Evolutionary conservation across 352 stramenopile species (phyloP), one percentile per base, ranked within the genome.

Genomic region (Pythium sukuiense): DNA sequence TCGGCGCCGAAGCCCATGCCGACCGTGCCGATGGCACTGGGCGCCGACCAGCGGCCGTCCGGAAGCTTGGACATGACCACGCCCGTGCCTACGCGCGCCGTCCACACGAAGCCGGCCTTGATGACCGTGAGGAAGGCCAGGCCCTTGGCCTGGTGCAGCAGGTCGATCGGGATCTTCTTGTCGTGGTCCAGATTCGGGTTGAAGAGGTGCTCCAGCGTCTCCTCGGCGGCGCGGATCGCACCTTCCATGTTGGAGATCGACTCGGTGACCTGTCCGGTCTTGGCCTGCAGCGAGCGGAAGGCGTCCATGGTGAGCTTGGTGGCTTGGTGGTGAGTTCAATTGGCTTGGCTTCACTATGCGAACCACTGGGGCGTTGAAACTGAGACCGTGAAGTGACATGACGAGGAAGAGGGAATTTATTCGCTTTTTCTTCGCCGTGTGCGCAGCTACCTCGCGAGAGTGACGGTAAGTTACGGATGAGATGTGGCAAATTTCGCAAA

Each of bases 31-130:
- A 99, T 98, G 7, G 96, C 95, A 26, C 88, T 98, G 16, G 97
- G 97, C 16, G 96, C 94, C 48, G 90, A 98, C 96, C 97, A 99
- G 50, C 89, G 92, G 13, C 96, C 95, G 73, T 98, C 93, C 3
- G 86, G 85, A 11, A 98, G 83, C 65, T 97, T 94, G 16, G 95
- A 86, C 69, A 99, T 86, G 16, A 99, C 90, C 53, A 99, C 85
- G 46, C 97, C 97, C 55, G 85, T 92, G 70, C 87, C 87, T 30
- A 95, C 72, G 65, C 90, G 91, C 61, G 80, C 89, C 9, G 87
- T 96, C 80, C 79, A 90, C 61, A 95, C 85, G 71, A 96, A 95
- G 41, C 85, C 89, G 26, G 76, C 91, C 78, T 98, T 97, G 66
- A 97, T 71, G 14, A 97, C 88, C 33, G 92, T 98, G 55, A 98